phyloP scores from a whole-genome alignment of 345 rosid species.

The Populus euphratica region DNA sequence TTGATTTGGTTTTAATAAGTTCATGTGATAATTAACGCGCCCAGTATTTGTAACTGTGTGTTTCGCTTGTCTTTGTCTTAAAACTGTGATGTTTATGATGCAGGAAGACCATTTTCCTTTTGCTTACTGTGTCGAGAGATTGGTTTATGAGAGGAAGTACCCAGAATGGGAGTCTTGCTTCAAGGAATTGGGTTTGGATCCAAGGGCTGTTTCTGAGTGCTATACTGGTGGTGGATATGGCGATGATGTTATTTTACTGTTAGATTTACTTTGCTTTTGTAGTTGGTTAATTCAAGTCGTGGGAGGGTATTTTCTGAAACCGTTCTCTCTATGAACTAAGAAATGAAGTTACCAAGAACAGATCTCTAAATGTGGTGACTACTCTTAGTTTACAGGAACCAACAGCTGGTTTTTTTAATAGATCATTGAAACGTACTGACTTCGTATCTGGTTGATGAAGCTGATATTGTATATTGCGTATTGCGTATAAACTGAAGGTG shows the following conservation, averaged over 20 bases:
- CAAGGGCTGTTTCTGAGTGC: constrained; percentile 58
- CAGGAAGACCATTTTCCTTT: constrained; percentile 77
- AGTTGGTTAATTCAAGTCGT: neutral
- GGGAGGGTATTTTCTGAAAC: neutral
- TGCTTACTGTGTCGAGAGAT: constrained; percentile 65
- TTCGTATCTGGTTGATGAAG: neutral
- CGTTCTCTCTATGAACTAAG: neutral
- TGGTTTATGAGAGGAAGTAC: constrained; percentile 49
- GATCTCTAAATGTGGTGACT: neutral
- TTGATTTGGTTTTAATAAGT: too few relatives aligned
- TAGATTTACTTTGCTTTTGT: neutral
- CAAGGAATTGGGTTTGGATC: constrained; percentile 50
- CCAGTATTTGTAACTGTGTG: neutral
- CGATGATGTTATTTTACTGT: constrained; percentile 42
- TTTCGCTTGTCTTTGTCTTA: too few relatives aligned
- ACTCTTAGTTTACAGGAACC: neutral
- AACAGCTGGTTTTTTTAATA: neutral
- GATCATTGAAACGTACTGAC: neutral
- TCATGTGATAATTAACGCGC: neutral
- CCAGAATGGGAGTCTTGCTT: constrained; percentile 74
- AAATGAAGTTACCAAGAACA: neutral
- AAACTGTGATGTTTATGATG: constrained; percentile 5
- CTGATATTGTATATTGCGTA: neutral
- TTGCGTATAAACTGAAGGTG: too few relatives aligned
- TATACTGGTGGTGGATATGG: constrained; percentile 60